Percentiles rank a stretch among this genome's conserved stretches.
Evolutionary conservation across 495 filamentous ascomycete genomes (phyloP).

Genomic region (Penicillium malachiteum): DNA sequence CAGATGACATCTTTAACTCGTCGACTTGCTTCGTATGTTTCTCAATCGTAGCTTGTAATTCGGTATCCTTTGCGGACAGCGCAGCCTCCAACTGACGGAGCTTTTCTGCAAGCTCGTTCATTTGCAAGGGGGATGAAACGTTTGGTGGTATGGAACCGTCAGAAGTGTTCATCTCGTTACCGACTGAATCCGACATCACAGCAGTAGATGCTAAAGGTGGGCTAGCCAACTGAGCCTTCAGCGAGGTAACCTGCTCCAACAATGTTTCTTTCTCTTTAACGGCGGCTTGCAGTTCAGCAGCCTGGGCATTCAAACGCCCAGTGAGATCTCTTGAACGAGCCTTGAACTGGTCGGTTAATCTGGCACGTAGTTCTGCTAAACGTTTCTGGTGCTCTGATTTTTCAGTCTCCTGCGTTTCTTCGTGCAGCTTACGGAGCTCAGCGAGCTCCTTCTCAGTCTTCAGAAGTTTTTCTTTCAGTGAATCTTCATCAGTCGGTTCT

Average conservation of each 20-base stretch:
- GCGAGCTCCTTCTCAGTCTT: slow-evolving; percentile 44
- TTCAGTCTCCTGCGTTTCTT: slow-evolving; percentile 42
- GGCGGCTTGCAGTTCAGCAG: slow-evolving; percentile 42
- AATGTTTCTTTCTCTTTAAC: slow-evolving; percentile 52
- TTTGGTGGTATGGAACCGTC: slow-evolving; percentile 31
- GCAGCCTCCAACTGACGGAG: slow-evolving; percentile 48
- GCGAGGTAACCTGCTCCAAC: slow-evolving; percentile 45
- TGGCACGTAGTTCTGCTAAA: slow-evolving; percentile 46
- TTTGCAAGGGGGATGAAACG: slow-evolving; percentile 21
- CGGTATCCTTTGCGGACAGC: slow-evolving; percentile 48
- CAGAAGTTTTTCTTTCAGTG: slow-evolving; percentile 68
- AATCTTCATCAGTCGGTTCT: slow-evolving; percentile 77
- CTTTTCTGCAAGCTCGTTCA: slow-evolving; percentile 46
- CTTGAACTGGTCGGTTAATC: slow-evolving; percentile 63
- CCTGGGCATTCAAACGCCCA: slow-evolving; percentile 50
- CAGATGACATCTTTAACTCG: slow-evolving; percentile 65
- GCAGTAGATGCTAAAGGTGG: slow-evolving; percentile 35
- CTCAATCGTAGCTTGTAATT: slow-evolving; percentile 59
- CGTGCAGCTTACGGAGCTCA: slow-evolving; percentile 31
- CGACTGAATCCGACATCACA: no score
- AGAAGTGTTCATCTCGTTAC: no score
- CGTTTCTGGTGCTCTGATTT: slow-evolving; percentile 10
- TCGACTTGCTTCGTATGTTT: slow-evolving; percentile 52
- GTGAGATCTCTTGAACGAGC: slow-evolving; percentile 51
- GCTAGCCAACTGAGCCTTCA: slow-evolving; percentile 44